A percentile compares a stretch with the other conserved stretches of the same genome.
Conservation (phyloP, 192 early-diverging fungal genomes). For the Entomortierella chlamydospora region DNA sequence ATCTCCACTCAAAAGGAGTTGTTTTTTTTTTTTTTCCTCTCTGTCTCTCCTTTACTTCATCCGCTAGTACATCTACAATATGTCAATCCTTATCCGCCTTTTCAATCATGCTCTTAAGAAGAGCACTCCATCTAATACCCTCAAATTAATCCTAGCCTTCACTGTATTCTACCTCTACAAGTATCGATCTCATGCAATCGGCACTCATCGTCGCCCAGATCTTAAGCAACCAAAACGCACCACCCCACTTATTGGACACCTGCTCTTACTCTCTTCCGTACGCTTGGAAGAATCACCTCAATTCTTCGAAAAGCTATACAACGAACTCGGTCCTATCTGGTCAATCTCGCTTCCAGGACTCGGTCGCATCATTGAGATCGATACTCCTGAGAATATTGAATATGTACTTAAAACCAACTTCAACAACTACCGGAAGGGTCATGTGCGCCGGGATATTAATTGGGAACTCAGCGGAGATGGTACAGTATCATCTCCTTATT, state of each 20-base stretch:
- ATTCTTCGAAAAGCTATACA: slow-evolving; percentile 21
- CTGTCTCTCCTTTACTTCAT: no score
- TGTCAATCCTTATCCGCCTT: no score
- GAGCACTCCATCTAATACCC: background rate
- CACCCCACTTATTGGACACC: slow-evolving; percentile 14
- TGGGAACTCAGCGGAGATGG: slow-evolving; percentile 18
- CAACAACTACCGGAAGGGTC: slow-evolving; percentile 29
- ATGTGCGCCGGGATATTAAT: background rate
- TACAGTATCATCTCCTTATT: no score
- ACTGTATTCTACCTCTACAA: slow-evolving; percentile 10
- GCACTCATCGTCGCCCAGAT: slow-evolving; percentile 16
- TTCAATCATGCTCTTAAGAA: background rate
- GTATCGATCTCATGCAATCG: slow-evolving; percentile 21
- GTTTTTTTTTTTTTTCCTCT: no score
- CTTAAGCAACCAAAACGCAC: slow-evolving; percentile 26
- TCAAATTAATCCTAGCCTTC: slow-evolving; percentile 4
- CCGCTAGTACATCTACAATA: no score
- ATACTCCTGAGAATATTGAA: slow-evolving; percentile 26
- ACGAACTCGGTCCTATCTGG: slow-evolving; percentile 22
- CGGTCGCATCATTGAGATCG: slow-evolving; percentile 30
- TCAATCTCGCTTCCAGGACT: slow-evolving; percentile 9
- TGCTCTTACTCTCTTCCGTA: slow-evolving; percentile 16
- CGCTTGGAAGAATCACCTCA: slow-evolving; percentile 1
- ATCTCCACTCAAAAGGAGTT: no score
- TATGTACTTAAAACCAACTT: slow-evolving; percentile 37